Evolutionary conservation across 2,329 filamentous ascomycete genomes (phyloP), one percentile per base, ranked within the genome.

Genomic region (Microdochium paspali): DNA sequence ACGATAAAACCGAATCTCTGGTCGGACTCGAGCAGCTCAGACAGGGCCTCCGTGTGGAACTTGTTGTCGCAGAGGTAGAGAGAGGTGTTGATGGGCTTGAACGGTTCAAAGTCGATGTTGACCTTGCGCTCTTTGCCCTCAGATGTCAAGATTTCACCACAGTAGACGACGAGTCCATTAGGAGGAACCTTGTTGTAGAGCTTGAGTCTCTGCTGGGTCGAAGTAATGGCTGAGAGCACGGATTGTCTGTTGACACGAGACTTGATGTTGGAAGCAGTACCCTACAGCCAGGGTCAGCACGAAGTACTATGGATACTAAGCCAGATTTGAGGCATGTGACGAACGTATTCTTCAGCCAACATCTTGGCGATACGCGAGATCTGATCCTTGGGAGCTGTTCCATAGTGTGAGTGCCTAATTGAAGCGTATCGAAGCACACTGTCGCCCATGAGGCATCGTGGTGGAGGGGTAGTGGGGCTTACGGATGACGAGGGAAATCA

Each of bases 51-150:
- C 49, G 93, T 98, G 67, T 98, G 93, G 71, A 98, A 98, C 66
- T 98, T 98, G 79, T 98, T 98, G 82, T 98, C 93, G 74, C 93
- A 98, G 51, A 98, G 87, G 69, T 98, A 98, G 44, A 98, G 80
- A 42, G 94, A 98, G 30, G 93, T 98, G 72, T 98, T 98, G 82
- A 98, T 98, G 51, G 93, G 93, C 79, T 98, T 98, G 80, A 98
- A 98, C 26, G 93, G 93, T 72, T 98, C 93, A 67, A 98, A 98
- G 66, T 98, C 94, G 67, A 98, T 98, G 72, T 98, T 98, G 76
- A 98, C 94, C 78, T 96, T 98, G 64, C 93, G 81, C 74, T 98
- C 93, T 72, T 98, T 98, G 70, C 93, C 93, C 76, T 98, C 93
- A 25, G 84, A 85, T 48, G 93, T 98, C 76, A 98, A 85, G 67